Conservation (phyloP, 192 early-diverging fungal species). For the Blastocladiella britannica region DNA sequence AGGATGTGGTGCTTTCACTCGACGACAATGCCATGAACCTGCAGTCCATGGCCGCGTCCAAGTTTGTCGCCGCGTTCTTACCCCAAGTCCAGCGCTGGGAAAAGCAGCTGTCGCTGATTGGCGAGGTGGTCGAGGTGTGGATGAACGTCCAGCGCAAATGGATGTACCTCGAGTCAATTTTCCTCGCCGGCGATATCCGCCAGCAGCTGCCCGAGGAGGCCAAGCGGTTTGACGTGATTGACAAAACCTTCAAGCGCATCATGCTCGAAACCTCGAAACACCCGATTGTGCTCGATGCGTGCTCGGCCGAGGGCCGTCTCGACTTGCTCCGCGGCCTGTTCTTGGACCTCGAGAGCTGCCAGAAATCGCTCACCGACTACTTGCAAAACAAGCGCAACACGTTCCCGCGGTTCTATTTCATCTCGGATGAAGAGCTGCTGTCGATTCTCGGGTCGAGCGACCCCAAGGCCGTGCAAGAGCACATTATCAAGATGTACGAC, state of each 20-base stretch:
- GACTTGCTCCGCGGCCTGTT: constrained; percentile 83
- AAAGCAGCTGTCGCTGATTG: constrained; percentile 85
- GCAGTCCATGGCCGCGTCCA: constrained; percentile 88
- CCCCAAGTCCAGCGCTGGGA: constrained; percentile 88
- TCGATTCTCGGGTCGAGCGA: constrained; percentile 99
- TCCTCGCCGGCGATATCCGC: constrained; percentile 92
- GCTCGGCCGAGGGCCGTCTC: constrained; percentile 76
- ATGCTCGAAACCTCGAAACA: constrained; percentile 99
- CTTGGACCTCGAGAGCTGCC: constrained; percentile 79
- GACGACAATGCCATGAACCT: constrained; percentile 87
- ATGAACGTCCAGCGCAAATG: constrained; percentile 99
- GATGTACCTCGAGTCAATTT: constrained; percentile 99
- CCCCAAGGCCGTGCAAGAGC: constrained; percentile 83
- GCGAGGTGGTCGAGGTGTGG: constrained; percentile 96
- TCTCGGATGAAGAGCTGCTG: constrained; percentile 97
- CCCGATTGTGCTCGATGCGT: constrained; percentile 84
- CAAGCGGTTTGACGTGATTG: constrained; percentile 84
- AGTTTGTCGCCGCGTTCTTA: constrained; percentile 94
- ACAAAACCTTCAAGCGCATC: constrained; percentile 88
- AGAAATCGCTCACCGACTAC: constrained; percentile 96
- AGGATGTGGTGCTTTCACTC: constrained; percentile 89
- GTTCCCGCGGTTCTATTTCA: constrained; percentile 99
- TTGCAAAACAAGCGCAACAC: constrained; percentile 85
- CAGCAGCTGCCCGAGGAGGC: constrained; percentile 87
- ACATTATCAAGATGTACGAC: constrained; percentile 99